phyloP scores from a whole-genome alignment of 495 filamentous ascomycete species.

The Coniosporium apollinis region DNA sequence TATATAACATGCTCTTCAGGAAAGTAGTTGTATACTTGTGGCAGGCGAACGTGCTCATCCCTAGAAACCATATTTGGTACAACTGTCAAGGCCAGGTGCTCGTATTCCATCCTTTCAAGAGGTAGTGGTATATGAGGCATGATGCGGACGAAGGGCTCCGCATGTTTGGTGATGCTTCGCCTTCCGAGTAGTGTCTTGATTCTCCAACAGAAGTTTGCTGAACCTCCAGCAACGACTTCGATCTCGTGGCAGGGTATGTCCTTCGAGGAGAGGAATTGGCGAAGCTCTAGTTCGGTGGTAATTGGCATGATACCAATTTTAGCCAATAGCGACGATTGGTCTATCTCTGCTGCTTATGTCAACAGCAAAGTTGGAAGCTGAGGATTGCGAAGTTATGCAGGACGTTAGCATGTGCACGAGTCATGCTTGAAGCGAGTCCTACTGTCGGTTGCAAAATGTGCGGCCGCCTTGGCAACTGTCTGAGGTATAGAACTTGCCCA shows the following conservation, averaged over 20 bases:
- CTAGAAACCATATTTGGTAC: slow-evolving; percentile 3
- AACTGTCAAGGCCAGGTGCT: slow-evolving; percentile 7
- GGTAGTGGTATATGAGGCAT: slow-evolving; percentile 13
- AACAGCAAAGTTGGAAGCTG: too few relatives aligned
- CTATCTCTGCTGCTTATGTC: too few relatives aligned
- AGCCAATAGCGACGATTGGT: too few relatives aligned
- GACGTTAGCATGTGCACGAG: too few relatives aligned
- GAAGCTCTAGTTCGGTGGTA: slow-evolving; percentile 5
- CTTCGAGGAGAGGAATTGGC: slow-evolving; percentile 5
- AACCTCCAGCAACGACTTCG: slow-evolving; percentile 13
- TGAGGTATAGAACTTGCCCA: too few relatives aligned
- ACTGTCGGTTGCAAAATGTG: too few relatives aligned
- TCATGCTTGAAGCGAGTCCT: too few relatives aligned
- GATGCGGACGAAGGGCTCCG: slow-evolving; percentile 17
- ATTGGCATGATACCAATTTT: slow-evolving; percentile 4
- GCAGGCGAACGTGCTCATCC: slow-evolving; percentile 4
- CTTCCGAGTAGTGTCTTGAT: slow-evolving; percentile 4
- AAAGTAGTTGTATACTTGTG: slow-evolving; percentile 7
- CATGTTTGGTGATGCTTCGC: slow-evolving; percentile 21
- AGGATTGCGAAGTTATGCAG: too few relatives aligned
- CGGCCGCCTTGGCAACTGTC: too few relatives aligned
- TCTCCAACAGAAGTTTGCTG: slow-evolving; percentile 21
- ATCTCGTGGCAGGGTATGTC: slow-evolving; percentile 6
- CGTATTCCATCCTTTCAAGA: slow-evolving; percentile 19
- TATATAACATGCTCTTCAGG: slow-evolving; percentile 2